These are phyloP conservation scores for Trametes villosa DNA, from an alignment of 768 basidiomycete species.

Conservation along the genomic window DNA sequence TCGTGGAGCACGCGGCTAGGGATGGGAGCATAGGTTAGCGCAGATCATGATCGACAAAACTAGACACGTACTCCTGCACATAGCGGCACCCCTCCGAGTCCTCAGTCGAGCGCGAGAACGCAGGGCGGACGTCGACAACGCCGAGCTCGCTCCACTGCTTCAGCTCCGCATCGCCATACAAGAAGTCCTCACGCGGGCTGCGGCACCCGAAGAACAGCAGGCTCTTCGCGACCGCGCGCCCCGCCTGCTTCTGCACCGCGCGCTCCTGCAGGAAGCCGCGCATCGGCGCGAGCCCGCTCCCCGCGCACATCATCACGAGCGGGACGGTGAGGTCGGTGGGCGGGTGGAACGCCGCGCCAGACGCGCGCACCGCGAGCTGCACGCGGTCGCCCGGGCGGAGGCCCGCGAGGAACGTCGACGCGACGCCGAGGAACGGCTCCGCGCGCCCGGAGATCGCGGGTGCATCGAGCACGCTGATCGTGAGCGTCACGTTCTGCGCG, in stretches of 20 bases:
- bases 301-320: constrained; percentile 51
- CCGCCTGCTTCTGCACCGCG: constrained; percentile 46
- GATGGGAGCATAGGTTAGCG: neutral
- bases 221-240: constrained; percentile 44
- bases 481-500: constrained; percentile 45
- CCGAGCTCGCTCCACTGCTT: constrained; percentile 43
- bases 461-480: constrained; percentile 47
- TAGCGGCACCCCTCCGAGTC: constrained; percentile 26
- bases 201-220: constrained; percentile 52
- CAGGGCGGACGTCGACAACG: constrained; percentile 47
- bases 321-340: constrained; percentile 44
- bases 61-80: constrained; percentile 24
- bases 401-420: constrained; percentile 47
- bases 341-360: constrained; percentile 45
- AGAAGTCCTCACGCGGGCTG: constrained; percentile 41
- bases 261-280: constrained; percentile 56
- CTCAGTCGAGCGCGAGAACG: constrained; percentile 35
- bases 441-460: constrained; percentile 39
- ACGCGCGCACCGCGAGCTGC: constrained; percentile 45
- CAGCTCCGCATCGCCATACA: constrained; percentile 46
- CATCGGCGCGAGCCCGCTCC: constrained; percentile 54
- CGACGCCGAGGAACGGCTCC: constrained; percentile 47
- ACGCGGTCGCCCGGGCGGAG: constrained; percentile 44
- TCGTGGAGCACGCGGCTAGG: constrained; percentile 50
- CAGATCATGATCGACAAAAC: neutral